Conservation (phyloP, 2,329 filamentous ascomycete species). For the Pestalotiopsis sp. region DNA sequence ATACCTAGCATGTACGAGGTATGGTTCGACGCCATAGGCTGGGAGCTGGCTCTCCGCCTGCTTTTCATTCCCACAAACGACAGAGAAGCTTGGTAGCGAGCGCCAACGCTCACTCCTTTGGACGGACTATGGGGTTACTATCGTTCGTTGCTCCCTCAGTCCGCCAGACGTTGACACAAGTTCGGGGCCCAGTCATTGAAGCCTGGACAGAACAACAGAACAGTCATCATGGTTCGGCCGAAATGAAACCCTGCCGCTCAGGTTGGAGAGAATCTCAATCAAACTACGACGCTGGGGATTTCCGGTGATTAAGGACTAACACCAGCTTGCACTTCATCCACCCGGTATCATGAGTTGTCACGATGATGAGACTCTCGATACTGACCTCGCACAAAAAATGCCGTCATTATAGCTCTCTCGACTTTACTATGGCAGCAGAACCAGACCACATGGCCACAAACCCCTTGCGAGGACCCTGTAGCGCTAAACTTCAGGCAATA, state of each 20-base stretch:
- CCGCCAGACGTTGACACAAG: background rate
- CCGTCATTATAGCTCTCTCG: background rate
- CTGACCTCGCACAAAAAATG: background rate
- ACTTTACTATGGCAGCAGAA: background rate
- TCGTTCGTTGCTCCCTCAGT: no score
- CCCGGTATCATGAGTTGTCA: background rate
- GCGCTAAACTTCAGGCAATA: constrained; percentile 1
- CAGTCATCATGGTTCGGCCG: background rate
- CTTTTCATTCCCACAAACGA: constrained; percentile 10
- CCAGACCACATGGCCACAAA: background rate
- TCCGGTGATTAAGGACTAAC: background rate
- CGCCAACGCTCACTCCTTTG: background rate
- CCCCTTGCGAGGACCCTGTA: background rate
- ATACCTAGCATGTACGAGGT: background rate
- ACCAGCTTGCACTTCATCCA: background rate
- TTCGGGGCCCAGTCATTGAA: background rate
- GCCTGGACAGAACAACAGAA: background rate
- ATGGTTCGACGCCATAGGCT: background rate
- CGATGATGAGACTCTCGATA: background rate
- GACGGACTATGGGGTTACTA: no score
- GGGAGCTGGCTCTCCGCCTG: background rate
- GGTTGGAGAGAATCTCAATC: background rate
- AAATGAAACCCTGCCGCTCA: background rate
- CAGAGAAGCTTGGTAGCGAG: constrained; percentile 15
- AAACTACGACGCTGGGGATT: background rate